A percentile compares a stretch with the other conserved stretches of the same genome.
phyloP scores from a whole-genome alignment of 164 flowering plant species.

The Platanus orientalis region DNA sequence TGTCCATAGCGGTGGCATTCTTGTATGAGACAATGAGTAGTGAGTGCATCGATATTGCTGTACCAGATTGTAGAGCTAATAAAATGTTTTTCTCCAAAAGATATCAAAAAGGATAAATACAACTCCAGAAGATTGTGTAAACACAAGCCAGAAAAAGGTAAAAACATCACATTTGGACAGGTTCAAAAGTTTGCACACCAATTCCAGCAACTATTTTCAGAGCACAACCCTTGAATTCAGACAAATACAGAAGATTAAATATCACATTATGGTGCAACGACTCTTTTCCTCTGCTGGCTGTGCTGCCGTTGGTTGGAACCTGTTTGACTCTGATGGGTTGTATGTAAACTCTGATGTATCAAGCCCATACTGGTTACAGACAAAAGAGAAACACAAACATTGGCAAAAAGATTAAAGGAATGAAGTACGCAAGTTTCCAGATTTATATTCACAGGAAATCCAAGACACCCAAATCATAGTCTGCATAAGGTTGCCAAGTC shows the following conservation, averaged over 20 bases:
- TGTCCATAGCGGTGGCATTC: no score
- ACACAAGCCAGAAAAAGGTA: conserved; percentile 15
- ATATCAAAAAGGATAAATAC: neutral
- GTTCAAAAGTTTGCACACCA: conserved; percentile 14
- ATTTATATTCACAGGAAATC: no score
- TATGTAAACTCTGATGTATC: conserved; percentile 85
- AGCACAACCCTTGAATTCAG: conserved; percentile 8
- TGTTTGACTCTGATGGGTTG: conserved; percentile 64
- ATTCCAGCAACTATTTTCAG: conserved; percentile 9
- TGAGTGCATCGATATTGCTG: no score
- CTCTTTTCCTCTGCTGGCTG: conserved; percentile 60
- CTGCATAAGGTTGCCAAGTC: no score
- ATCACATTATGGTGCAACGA: conserved; percentile 73
- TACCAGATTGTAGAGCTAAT: no score
- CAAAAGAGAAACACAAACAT: conserved; percentile 1
- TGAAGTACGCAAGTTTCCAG: neutral
- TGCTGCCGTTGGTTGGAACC: conserved; percentile 47
- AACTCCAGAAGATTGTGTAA: conserved; percentile 15
- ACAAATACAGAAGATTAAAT: conserved; percentile 1
- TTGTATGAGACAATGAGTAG: no score
- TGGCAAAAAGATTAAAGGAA: neutral
- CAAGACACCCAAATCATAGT: no score
- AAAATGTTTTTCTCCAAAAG: neutral
- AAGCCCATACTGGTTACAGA: conserved; percentile 64
- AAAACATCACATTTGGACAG: neutral